Percentiles rank a stretch among this genome's conserved stretches.
Evolutionary conservation across 176 grass and related monocot genomes (phyloP).

Genomic region (Paspalum notatum): DNA sequence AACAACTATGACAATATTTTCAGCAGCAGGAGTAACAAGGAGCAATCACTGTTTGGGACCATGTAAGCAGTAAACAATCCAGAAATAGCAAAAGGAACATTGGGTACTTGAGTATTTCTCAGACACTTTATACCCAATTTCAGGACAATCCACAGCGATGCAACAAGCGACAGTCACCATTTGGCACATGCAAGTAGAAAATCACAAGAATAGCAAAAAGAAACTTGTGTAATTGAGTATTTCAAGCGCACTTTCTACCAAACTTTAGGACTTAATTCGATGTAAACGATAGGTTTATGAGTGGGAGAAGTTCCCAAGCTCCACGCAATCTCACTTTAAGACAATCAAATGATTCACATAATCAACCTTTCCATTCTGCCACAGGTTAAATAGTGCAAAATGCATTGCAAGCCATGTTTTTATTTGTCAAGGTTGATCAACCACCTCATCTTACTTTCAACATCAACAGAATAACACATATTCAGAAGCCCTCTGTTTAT

Average conservation of each 20-base stretch:
- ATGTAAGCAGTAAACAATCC: slow-evolving; percentile 19
- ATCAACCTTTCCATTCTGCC: background rate
- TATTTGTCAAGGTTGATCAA: background rate
- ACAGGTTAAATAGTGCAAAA: background rate
- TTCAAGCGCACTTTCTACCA: slow-evolving; percentile 12
- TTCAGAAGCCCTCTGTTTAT: background rate
- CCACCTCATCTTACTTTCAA: background rate
- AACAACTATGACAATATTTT: slow-evolving; percentile 22
- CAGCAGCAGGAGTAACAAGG: background rate
- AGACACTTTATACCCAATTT: background rate
- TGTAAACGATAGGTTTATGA: background rate
- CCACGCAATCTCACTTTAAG: background rate
- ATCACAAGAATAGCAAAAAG: background rate
- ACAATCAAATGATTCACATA: background rate
- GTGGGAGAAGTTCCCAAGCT: background rate
- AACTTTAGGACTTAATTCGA: slow-evolving; percentile 6
- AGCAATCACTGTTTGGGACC: background rate
- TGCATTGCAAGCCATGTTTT: background rate
- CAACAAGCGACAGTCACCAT: background rate
- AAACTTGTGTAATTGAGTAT: slow-evolving; percentile 7
- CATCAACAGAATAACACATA: background rate
- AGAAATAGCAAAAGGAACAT: background rate
- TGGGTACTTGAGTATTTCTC: background rate
- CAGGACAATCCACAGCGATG: background rate
- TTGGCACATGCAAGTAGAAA: slow-evolving; percentile 22